Evolutionary conservation across 768 basidiomycete genomes (phyloP).

Genomic region (Gloeopeniophorella convolvens): DNA sequence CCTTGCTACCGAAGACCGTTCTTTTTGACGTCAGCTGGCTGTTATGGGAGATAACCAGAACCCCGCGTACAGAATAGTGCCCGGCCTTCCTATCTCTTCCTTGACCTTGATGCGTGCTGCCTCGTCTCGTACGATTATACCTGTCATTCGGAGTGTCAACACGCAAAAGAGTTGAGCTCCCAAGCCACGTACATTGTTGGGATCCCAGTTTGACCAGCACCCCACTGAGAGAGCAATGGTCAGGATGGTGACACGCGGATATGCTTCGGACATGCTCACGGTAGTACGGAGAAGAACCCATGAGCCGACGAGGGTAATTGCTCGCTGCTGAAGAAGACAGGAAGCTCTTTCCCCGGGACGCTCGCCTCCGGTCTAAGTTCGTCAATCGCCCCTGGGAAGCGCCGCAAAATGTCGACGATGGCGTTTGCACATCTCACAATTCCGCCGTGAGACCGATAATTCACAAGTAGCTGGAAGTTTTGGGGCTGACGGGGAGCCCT

Average conservation of each 20-base stretch:
- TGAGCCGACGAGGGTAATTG: conserved; percentile 22
- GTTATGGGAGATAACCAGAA: neutral
- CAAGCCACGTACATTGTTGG: conserved; percentile 45
- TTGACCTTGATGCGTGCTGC: conserved; percentile 41
- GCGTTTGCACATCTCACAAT: conserved; percentile 69
- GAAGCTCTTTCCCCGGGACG: conserved; percentile 45
- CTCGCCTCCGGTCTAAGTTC: conserved; percentile 48
- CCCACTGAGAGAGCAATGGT: conserved; percentile 28
- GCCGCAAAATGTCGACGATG: conserved; percentile 52
- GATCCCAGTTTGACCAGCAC: conserved; percentile 54
- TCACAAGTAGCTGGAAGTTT: conserved; percentile 53
- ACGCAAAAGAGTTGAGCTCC: neutral
- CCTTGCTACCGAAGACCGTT: conserved; percentile 60
- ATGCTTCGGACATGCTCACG: neutral
- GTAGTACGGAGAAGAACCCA: neutral
- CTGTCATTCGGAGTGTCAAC: conserved; percentile 27
- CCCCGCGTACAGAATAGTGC: conserved; percentile 46
- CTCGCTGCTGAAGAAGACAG: conserved; percentile 50
- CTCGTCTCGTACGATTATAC: conserved; percentile 64
- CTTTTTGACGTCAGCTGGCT: conserved; percentile 15
- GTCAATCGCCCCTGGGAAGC: conserved; percentile 58
- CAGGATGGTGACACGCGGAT: neutral
- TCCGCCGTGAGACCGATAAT: conserved; percentile 68
- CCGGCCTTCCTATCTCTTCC: conserved; percentile 48
- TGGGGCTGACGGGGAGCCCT: conserved; percentile 25